Conservation (phyloP, 179 eudicot genomes). For the Gypsophila paniculata region DNA sequence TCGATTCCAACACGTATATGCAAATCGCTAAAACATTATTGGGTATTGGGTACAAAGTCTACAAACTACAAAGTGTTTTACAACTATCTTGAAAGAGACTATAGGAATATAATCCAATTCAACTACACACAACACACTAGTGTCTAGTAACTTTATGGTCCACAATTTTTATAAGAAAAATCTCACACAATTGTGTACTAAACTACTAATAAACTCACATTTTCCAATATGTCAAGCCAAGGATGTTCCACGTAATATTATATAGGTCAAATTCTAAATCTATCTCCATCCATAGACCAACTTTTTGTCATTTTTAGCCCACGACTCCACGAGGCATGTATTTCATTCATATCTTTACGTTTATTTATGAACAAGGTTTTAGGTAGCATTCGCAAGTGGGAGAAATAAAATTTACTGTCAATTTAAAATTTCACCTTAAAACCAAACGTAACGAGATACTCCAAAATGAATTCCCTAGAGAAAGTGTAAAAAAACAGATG, state of each 20-base stretch:
- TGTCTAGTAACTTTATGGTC: constrained; percentile 10
- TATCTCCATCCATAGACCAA: constrained; percentile 2
- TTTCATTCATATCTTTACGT: background rate
- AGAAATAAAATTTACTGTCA: too few relatives aligned
- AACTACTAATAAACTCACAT: constrained; percentile 4
- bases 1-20: background rate
- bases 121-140: background rate
- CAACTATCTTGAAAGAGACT: constrained; percentile 5
- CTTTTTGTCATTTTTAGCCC: constrained; percentile 6
- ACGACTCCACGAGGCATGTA: background rate
- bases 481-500: too few relatives aligned
- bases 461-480: too few relatives aligned
- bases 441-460: too few relatives aligned
- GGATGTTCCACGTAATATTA: background rate
- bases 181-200: background rate
- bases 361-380: too few relatives aligned
- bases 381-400: too few relatives aligned
- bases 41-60: too few relatives aligned
- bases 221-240: background rate
- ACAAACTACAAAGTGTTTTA: constrained; percentile 7
- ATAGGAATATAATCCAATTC: constrained; percentile 14
- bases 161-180: background rate
- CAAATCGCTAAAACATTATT: background rate
- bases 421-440: too few relatives aligned
- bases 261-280: constrained; percentile 15